Base-by-base conservation (phyloP, 2,329 filamentous ascomycete genomes). In the Aspergillus texensis region DNA sequence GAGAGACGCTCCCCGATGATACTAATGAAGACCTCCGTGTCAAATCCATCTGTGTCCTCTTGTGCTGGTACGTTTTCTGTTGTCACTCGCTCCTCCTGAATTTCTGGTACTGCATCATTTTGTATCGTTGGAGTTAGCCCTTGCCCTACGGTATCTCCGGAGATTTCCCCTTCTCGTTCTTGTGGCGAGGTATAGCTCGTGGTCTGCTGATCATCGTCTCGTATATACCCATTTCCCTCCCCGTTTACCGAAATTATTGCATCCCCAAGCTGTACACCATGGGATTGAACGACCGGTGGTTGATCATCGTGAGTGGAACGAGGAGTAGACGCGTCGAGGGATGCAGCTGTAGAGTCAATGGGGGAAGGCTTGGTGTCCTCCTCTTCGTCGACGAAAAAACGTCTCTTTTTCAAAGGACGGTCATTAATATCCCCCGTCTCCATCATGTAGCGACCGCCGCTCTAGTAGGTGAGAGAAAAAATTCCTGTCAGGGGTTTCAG, bases 321-420 rank as follows among this genome's bases (percentile, higher is more conserved):
- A 57, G 65, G 14, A 60, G 53, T 46, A 54, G 68, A 65, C 65
- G 68, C 69, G 69, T 75, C 67, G 30, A 62, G 41, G 58, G 24
- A 58, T 16, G 50, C 46, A 26, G 60, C 46, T n/a, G 61, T 16
- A 10, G 62, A 26, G 34, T 60, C 60, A 30, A 48, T 48, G 46
- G 59, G 43, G 21, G 63, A 74, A 67, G 50, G 68, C 55, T 54
- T 64, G 71, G 11, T 71, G 61, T 62, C 62, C 41, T 63, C 67
- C 56, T 70, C 69, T 32, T 85, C 82, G 52, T 88, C 85, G 19
- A 83, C 79, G 68, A 90, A 89, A 77, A 89, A 89, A 32, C 87
- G 84, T 65, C 85, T 81, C 76, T 88, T 88, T 76, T 90, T 90
- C 28, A 77, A 75, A 5, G 87, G 88, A 24, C 84, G 78, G 52